Base-by-base conservation (phyloP, 495 filamentous ascomycete species). In the Podospora sp. region DNA sequence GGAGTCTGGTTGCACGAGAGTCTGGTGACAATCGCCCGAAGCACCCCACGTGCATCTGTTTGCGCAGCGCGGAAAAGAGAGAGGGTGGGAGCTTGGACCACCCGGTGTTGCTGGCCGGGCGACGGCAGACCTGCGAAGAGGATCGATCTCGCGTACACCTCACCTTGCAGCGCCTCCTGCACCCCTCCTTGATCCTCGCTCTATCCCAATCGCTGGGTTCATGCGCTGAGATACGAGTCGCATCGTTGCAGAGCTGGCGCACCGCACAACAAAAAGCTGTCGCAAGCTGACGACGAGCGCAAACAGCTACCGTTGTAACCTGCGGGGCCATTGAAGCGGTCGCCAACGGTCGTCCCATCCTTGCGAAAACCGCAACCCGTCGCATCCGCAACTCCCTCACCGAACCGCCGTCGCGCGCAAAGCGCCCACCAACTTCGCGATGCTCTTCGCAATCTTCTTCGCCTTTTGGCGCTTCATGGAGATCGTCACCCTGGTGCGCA, bases 371-470 rank as follows among this genome's bases (percentile, higher is more conserved):
- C 59, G 21, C 59, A 62, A 60, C 22, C 33, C 61, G 61, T 46
- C 61, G 61, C 61, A 63, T 63, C 16, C 60, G 24, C 29, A 33
- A 33, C 29, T 4, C 60, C 20, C 14, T 20, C 5, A 46, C 29
- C 20, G 14, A 16, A 40, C 29, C n/a, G 9, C 24, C 14, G 0
- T 49, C 60, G 22, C 22, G 35, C 36, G 36, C 60, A n/a, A 8
- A 29, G 21, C 60, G 29, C 29, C 60, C 35, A 27, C 60, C 24
- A 14, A 62, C 33, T 65, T 53, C 81, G 88, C 79, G 68, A 92
- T 94, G 90, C 71, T 92, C 60, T 90, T 87, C 77, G 90, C 89
- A 70, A 75, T 96, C 63, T 86, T 93, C 77, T 96, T 96, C 86
- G 84, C 89, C 82, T 90, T 89, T 75, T 93, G 90, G 86, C 91